Percentiles rank a stretch among this genome's conserved stretches.
These are phyloP conservation scores for Actinomortierella ambigua DNA, from an alignment of 371 early-diverging fungal genomes.

Conservation along the genomic window DNA sequence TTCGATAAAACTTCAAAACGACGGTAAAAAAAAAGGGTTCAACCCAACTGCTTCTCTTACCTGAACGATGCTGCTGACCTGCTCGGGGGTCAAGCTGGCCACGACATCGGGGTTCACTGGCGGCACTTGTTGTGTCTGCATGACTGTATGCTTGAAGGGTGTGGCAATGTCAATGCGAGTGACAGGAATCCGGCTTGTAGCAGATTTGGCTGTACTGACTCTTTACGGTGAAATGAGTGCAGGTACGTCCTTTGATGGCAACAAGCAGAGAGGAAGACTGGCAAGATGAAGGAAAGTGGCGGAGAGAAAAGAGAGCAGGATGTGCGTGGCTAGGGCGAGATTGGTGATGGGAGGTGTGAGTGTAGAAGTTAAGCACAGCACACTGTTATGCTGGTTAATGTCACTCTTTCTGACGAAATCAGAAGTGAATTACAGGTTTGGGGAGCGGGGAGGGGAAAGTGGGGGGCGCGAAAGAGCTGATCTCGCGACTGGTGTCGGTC, in stretches of 20 bases:
- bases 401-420: too few species aligned
- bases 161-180: slow-evolving; percentile 19
- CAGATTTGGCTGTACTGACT: background rate
- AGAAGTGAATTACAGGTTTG: too few species aligned
- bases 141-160: too few species aligned
- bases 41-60: background rate
- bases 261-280: background rate
- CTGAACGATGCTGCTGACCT: slow-evolving; percentile 17
- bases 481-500: too few species aligned
- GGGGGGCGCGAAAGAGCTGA: too few species aligned
- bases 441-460: too few species aligned
- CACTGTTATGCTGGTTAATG: background rate
- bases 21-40: too few species aligned
- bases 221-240: background rate
- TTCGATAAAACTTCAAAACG: too few species aligned
- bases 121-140: slow-evolving; percentile 23
- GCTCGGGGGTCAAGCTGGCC: slow-evolving; percentile 43
- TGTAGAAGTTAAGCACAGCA: background rate
- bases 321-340: background rate
- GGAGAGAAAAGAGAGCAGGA: slow-evolving; percentile 1
- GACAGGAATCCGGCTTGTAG: background rate
- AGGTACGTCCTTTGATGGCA: background rate
- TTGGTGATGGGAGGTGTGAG: background rate
- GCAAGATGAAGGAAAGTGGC: background rate
- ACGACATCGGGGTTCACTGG: slow-evolving; percentile 36